Evolutionary conservation across 164 flowering plant species (phyloP).

Genomic region (Paratinospora sagittata): DNA sequence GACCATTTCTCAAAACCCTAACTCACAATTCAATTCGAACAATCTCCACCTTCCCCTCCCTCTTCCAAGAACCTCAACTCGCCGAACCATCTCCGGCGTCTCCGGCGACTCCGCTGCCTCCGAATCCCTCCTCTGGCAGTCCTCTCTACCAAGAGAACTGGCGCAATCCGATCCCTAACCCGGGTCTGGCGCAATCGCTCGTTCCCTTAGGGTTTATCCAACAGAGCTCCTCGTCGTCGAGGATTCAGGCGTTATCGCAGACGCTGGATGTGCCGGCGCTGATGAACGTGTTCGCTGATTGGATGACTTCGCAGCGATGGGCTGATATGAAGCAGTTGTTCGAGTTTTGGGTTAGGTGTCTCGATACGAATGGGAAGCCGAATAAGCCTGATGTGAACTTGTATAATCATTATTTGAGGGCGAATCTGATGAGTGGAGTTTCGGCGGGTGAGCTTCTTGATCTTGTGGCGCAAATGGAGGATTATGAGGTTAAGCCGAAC

Average conservation of each 20-base stretch:
- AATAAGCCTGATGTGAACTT: constrained; percentile 69
- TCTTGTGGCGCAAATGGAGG: constrained; percentile 64
- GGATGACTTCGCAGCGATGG: constrained; percentile 72
- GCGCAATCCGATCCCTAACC: constrained; percentile 39
- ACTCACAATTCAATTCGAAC: constrained; percentile 23
- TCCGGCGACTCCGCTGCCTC: constrained; percentile 57
- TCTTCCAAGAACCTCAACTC: constrained; percentile 65
- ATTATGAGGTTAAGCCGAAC: constrained; percentile 50
- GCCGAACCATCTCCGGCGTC: constrained; percentile 31
- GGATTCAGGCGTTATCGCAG: constrained; percentile 34
- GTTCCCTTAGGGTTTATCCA: constrained; percentile 31
- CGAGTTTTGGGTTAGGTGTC: constrained; percentile 63
- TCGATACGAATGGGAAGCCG: constrained; percentile 70
- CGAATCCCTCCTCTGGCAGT: constrained; percentile 76
- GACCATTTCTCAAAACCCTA: constrained; percentile 26
- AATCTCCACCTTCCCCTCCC: constrained; percentile 52
- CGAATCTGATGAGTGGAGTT: constrained; percentile 61
- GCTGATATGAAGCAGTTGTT: constrained; percentile 64
- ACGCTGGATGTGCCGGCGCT: constrained; percentile 40
- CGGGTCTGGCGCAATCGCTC: constrained; percentile 28
- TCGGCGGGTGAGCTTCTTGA: constrained; percentile 58
- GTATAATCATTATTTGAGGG: constrained; percentile 74
- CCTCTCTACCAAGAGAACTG: constrained; percentile 73
- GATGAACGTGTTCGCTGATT: constrained; percentile 65
- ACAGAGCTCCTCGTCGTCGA: constrained; percentile 19